A percentile compares a stretch with the other conserved stretches of the same genome.
Evolutionary conservation across 2,329 filamentous ascomycete species (phyloP).

Genomic region (Chlorencoelia australis): DNA sequence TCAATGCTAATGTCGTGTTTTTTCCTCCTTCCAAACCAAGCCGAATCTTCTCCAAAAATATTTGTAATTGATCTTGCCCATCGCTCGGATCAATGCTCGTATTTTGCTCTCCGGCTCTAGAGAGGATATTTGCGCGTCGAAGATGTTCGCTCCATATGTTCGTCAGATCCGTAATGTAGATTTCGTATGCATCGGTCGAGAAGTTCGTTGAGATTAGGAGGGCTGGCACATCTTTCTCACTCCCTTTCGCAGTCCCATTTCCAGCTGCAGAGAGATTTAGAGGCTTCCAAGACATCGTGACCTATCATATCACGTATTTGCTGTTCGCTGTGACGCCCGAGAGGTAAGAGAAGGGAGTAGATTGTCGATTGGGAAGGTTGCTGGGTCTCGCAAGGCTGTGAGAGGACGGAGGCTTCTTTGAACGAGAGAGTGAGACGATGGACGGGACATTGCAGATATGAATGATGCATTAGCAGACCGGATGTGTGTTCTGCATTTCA

Average conservation of each 20-base stretch:
- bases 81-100: constrained; percentile 64
- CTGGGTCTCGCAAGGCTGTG: no score
- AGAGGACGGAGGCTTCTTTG: no score
- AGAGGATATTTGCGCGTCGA: constrained; percentile 49
- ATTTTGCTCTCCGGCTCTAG: constrained; percentile 49
- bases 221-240: no score
- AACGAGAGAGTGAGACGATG: no score
- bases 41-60: constrained; percentile 54
- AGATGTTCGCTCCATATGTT: constrained; percentile 64
- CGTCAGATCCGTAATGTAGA: constrained; percentile 62
- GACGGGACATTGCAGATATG: constrained; percentile 5
- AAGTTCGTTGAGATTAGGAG: constrained; percentile 55
- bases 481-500: no score
- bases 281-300: constrained; percentile 21
- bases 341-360: no score
- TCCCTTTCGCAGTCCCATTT: constrained; percentile 23
- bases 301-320: no score
- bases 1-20: constrained; percentile 35
- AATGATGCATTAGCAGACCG: constrained; percentile 8
- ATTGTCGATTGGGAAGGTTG: no score
- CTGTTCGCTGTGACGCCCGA: no score
- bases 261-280: constrained; percentile 13
- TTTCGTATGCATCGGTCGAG: constrained; percentile 44
- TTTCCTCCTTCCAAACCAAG: constrained; percentile 36
- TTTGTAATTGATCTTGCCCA: constrained; percentile 52